Percentiles rank a stretch among this genome's conserved stretches.
Evolutionary conservation across 768 basidiomycete species (phyloP).

Genomic region (Tubosaeta brunneosetosa): DNA sequence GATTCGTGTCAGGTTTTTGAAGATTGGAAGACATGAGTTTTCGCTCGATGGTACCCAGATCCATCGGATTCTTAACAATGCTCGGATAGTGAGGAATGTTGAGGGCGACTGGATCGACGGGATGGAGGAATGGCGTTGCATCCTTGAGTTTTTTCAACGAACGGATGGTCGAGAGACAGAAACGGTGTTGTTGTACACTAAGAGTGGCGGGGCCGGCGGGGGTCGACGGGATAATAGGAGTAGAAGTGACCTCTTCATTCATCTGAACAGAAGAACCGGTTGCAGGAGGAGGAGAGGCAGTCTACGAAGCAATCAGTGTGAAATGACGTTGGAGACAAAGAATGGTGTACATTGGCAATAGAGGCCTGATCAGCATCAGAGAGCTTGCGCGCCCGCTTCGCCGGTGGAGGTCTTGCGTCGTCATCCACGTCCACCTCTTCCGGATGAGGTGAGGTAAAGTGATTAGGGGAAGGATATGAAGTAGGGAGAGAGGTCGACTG

Average conservation of each 20-base stretch:
- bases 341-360: slow-evolving; percentile 60
- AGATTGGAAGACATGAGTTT: slow-evolving; percentile 82
- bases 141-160: slow-evolving; percentile 85
- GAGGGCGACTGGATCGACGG: slow-evolving; percentile 84
- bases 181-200: slow-evolving; percentile 70
- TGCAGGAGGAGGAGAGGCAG: slow-evolving; percentile 68
- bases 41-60: slow-evolving; percentile 86
- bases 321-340: slow-evolving; percentile 40
- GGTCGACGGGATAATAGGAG: slow-evolving; percentile 11
- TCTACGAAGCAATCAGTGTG: slow-evolving; percentile 56
- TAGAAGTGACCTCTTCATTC: slow-evolving; percentile 22
- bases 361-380: slow-evolving; percentile 76
- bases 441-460: slow-evolving; percentile 29
- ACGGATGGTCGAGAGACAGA: slow-evolving; percentile 71
- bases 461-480: slow-evolving; percentile 33
- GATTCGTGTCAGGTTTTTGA: slow-evolving; percentile 65
- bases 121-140: slow-evolving; percentile 71
- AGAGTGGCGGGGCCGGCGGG: slow-evolving; percentile 37
- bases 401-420: slow-evolving; percentile 68
- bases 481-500: slow-evolving; percentile 24
- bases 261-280: slow-evolving; percentile 39
- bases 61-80: slow-evolving; percentile 91
- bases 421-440: slow-evolving; percentile 30
- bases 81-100: slow-evolving; percentile 84
- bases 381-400: slow-evolving; percentile 72